Evolutionary conservation across 257 asterid species (phyloP).

Genomic region (Plectranthus barbatus): DNA sequence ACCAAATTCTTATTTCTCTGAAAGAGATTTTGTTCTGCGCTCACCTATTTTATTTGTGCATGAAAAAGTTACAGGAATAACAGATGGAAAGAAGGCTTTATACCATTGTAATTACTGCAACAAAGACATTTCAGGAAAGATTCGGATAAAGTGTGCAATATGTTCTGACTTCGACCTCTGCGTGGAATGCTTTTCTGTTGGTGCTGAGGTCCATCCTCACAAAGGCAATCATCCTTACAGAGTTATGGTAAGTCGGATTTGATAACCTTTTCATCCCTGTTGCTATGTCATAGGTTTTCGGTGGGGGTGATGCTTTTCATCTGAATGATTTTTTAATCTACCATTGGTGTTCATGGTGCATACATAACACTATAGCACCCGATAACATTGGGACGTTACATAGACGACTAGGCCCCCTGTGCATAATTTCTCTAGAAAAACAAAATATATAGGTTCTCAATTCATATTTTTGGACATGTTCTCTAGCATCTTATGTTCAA

Average conservation of each 20-base stretch:
- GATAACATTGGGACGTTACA: no score
- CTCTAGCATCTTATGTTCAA: no score
- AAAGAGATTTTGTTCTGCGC: neutral
- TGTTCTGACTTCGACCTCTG: constrained; percentile 98
- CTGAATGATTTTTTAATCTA: no score
- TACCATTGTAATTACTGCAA: constrained; percentile 97
- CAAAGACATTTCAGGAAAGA: constrained; percentile 90
- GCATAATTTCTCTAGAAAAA: no score
- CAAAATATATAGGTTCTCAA: no score
- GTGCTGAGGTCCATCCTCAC: constrained; percentile 96
- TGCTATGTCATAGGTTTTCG: neutral
- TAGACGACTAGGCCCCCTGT: no score
- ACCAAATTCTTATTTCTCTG: neutral
- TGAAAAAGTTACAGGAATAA: constrained; percentile 49
- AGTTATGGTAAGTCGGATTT: constrained; percentile 71
- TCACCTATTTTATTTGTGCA: constrained; percentile 13
- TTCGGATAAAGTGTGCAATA: constrained; percentile 79
- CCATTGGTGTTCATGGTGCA: no score
- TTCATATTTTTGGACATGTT: no score
- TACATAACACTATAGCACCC: no score
- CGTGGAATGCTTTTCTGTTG: constrained; percentile 93
- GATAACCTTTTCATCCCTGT: neutral
- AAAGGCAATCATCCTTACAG: constrained; percentile 83
- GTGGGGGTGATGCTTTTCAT: constrained; percentile 3
- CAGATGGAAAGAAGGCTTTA: constrained; percentile 75